Base-by-base conservation (phyloP, 2,329 filamentous ascomycete genomes). In the Xylariaceae sp. region DNA sequence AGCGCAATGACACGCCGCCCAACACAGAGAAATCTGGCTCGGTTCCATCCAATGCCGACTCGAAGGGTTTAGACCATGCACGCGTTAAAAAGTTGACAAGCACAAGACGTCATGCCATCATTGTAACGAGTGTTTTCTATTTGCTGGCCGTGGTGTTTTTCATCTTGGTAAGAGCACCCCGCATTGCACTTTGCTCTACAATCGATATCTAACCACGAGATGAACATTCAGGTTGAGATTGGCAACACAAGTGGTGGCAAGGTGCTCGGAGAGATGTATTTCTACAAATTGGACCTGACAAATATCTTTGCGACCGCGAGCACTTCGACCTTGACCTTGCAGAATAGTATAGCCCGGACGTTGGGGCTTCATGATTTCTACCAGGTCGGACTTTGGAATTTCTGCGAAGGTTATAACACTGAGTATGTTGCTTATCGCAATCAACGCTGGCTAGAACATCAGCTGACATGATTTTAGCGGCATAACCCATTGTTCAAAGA, bases 331-430 rank as follows among this genome's bases (percentile, higher is more conserved):
- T 73, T 79, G 19, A 63, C 60, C 9, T 78, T 96, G 42, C 87
- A 96, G 71, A 96, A 96, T 75, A 90, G 86, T 42, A 91, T 96
- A 59, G 90, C 91, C 4, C 86, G 89, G 47, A 89, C 87, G 18
- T 77, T 97, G 48, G 93, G 92, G 31, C 78, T 97, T 45, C 90
- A 96, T 68, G 93, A 97, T 71, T 97, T 96, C 72, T 97, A 97
- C 71, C 88, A 91, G 63, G 88, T 96, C 28, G 92, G 92, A 6
- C 73, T 97, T 39, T 97, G 93, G 93, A 87, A 86, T 54, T 96
- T 88, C 69, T 97, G 93, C 71, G 89, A 96, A 69, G 92, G 92
- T 17, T 95, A 92, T 70, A 75, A 82, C 50, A 78, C 81, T 61
- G 77, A 86, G 71, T 81, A 66, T 49, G 77, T 36, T 45, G 36